Conservation (phyloP, 345 rosid genomes). For the Xanthoceras sorbifolium region DNA sequence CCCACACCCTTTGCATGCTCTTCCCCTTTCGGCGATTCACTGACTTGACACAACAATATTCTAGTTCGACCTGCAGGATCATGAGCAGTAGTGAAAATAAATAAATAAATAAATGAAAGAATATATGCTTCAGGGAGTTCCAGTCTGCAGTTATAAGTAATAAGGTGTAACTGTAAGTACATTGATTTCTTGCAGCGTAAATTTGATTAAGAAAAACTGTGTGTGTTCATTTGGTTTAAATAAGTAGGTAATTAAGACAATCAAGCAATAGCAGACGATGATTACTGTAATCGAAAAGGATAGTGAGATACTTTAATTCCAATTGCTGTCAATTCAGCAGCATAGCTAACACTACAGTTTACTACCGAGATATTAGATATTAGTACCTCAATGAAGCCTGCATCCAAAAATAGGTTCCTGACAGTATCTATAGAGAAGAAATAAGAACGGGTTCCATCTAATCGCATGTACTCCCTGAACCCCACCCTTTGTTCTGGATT, state of each 20-base stretch:
- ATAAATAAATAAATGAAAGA: not conserved
- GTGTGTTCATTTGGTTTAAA: not conserved
- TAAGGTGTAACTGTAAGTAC: not conserved
- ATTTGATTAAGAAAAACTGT: not conserved
- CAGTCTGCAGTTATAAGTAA: not conserved
- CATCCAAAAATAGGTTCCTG: slow-evolving; percentile 55
- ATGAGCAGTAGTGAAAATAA: slow-evolving; percentile 7
- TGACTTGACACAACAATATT: slow-evolving; percentile 77
- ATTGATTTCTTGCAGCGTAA: not conserved
- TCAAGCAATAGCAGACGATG: not conserved
- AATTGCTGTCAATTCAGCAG: not conserved
- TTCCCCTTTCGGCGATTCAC: slow-evolving; percentile 68
- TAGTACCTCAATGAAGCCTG: slow-evolving; percentile 78
- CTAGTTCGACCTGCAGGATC: slow-evolving; percentile 71
- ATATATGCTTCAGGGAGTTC: not conserved
- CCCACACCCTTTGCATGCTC: slow-evolving; percentile 84
- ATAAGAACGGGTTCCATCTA: slow-evolving; percentile 86
- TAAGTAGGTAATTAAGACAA: not conserved
- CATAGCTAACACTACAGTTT: not conserved
- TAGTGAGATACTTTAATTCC: not conserved
- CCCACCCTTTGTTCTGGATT: slow-evolving; percentile 68
- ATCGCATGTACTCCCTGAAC: slow-evolving; percentile 71
- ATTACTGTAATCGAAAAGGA: not conserved
- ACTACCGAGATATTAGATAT: slow-evolving; percentile 3
- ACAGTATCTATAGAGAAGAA: slow-evolving; percentile 74